Evolutionary conservation across 768 basidiomycete genomes (phyloP).

Genomic region (Macrolepiota fuliginosa): DNA sequence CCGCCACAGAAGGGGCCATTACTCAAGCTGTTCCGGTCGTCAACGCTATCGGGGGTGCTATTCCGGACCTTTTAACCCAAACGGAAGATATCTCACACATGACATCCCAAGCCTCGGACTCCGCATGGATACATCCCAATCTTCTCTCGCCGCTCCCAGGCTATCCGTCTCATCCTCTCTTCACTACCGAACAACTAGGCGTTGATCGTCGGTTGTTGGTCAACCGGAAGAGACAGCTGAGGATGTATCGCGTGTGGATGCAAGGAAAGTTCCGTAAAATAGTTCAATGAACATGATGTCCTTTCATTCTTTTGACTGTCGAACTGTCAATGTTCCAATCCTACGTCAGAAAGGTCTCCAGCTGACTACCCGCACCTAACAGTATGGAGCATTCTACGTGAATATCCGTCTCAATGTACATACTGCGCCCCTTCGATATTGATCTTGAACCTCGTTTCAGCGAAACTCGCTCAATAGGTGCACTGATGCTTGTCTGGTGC

Average conservation of each 20-base stretch:
- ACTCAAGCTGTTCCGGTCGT: background rate
- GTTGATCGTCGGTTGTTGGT: slow-evolving; percentile 88
- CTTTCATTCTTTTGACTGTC: background rate
- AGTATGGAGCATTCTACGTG: no score
- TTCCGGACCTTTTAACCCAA: slow-evolving; percentile 4
- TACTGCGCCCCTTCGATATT: background rate
- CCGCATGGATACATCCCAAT: slow-evolving; percentile 32
- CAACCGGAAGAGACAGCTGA: slow-evolving; percentile 90
- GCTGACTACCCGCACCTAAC: background rate
- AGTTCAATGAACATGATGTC: slow-evolving; percentile 30
- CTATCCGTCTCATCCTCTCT: slow-evolving; percentile 56
- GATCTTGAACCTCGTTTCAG: no score
- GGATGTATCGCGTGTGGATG: slow-evolving; percentile 98
- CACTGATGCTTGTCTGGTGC: no score
- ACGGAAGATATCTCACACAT: background rate
- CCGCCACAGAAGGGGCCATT: background rate
- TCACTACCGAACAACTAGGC: slow-evolving; percentile 81
- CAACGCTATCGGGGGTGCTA: background rate
- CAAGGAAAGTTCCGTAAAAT: slow-evolving; percentile 77
- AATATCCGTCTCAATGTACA: background rate
- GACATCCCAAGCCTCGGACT: slow-evolving; percentile 3
- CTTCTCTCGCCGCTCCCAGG: slow-evolving; percentile 31
- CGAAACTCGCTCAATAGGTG: no score
- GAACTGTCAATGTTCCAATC: background rate
- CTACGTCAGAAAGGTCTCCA: background rate